phyloP scores from a whole-genome alignment of 2,329 filamentous ascomycete genomes.

The Xylaria sp. region DNA sequence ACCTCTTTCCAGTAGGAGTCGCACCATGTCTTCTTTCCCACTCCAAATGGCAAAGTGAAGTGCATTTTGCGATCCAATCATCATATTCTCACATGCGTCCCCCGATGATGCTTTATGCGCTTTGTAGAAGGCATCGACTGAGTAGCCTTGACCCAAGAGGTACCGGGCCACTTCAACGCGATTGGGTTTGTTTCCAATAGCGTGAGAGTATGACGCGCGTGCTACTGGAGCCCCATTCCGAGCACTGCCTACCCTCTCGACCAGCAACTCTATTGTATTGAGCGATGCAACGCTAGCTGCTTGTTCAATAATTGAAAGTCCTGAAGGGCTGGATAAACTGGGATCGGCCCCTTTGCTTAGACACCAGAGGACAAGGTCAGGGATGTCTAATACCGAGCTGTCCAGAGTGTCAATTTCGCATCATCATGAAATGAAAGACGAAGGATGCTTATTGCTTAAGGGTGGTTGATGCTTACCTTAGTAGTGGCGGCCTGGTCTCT shows the following conservation, averaged over 20 bases:
- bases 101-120: not conserved
- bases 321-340: not conserved
- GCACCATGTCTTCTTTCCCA: not conserved
- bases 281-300: not conserved
- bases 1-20: not conserved
- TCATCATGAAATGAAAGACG: not conserved
- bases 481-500: not conserved
- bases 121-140: not conserved
- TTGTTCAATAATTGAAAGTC: not conserved
- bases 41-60: conserved; percentile 1
- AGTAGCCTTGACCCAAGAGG: not conserved
- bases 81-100: not conserved
- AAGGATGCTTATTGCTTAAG: not conserved
- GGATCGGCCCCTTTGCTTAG: not conserved
- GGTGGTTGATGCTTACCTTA: not conserved
- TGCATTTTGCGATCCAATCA: not conserved
- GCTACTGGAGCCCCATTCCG: not conserved
- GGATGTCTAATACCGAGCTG: not conserved
- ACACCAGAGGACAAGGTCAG: not conserved
- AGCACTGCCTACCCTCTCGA: not conserved
- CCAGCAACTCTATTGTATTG: not conserved
- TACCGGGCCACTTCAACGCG: not conserved
- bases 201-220: not conserved
- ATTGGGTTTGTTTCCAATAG: not conserved
- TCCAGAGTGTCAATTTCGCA: not conserved